Conservation (phyloP, 2,329 filamentous ascomycete genomes). For the Grosmannia clavigera region DNA sequence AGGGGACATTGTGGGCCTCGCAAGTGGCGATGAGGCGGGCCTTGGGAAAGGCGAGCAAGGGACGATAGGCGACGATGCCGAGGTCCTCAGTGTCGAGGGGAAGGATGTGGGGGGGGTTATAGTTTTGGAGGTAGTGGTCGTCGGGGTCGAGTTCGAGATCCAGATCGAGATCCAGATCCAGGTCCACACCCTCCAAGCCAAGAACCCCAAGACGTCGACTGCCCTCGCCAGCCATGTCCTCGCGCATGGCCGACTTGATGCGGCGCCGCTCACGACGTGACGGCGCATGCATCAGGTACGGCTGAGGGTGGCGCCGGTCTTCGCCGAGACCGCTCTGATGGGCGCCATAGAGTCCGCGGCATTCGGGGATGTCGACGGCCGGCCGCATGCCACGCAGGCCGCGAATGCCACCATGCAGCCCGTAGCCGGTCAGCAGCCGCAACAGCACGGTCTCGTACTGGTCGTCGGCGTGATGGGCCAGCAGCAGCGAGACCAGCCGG, state of each 20-base stretch:
- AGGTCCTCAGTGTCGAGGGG: conserved; percentile 41
- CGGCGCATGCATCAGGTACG: conserved; percentile 26
- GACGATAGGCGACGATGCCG: conserved; percentile 55
- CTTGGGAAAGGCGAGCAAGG: conserved; percentile 60
- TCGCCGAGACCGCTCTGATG: conserved; percentile 50
- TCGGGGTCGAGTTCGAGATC: conserved; percentile 12
- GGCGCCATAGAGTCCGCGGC: conserved; percentile 59
- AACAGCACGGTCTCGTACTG: conserved; percentile 82
- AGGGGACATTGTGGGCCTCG: conserved; percentile 49
- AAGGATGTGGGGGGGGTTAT: conserved; percentile 5
- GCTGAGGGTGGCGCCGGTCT: conserved; percentile 25
- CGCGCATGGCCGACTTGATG: conserved; percentile 16
- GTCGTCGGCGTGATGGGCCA: conserved; percentile 84
- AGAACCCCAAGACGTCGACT: neutral
- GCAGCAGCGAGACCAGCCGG: conserved; percentile 48
- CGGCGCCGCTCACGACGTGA: conserved; percentile 11
- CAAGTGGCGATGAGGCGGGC: conserved; percentile 64
- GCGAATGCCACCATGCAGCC: conserved; percentile 50
- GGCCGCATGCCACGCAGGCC: conserved; percentile 60
- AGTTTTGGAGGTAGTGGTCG: conserved; percentile 5
- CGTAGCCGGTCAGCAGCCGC: conserved; percentile 57
- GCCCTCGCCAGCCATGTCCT: conserved; percentile 5
- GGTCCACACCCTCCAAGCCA: neutral
- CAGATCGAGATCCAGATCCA: neutral
- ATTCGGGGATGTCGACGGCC: conserved; percentile 68